Base-by-base conservation (phyloP, 1,284 basidiomycete genomes). In the Porogramme epimiltina region DNA sequence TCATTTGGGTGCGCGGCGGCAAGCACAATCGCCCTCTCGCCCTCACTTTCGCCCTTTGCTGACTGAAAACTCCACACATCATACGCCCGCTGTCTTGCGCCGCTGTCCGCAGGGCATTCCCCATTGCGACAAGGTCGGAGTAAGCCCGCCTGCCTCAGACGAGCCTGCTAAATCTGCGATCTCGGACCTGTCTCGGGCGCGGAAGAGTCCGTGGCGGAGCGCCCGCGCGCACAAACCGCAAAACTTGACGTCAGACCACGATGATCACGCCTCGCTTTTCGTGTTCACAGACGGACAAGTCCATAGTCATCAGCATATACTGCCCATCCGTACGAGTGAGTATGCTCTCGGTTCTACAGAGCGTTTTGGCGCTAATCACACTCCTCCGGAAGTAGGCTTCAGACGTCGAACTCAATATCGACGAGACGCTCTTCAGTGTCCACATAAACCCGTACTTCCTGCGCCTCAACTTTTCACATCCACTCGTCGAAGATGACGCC, bases 231-330 rank as follows among this genome's bases (percentile, higher is more conserved):
- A n/a, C n/a, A n/a, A 33, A 38, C 28, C 19, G 43, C 44, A 42
- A 49, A 33, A 26, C 40, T 39, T 18, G 28, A 18, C 42, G 28
- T 31, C 42, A 23, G 44, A 51, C 42, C 53, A 58, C 49, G 54
- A 91, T 92, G 89, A 89, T 92, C 63, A 92, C 90, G 11, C 90
- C 89, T 41, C 81, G 78, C 45, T 92, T 92, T 67, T 83, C 77
- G 49, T 91, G 89, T 64, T 76, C 73, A 39, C 90, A 92, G 67
- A 85, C 82, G n/a, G 73, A 76, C 31, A 66, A 71, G 41, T 75
- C 80, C 9, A 74, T 92, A 54, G 66, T 81, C 31, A 70, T 90
- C 44, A 78, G 78, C 8, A 73, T 89, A 36, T 88, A 91, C 67
- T 89, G 88, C 57, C 89, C 89, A 6, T 82, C 89, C 22, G 76